Evolutionary conservation across 371 early-diverging fungal species (phyloP).

Genomic region (Zopfochytrium polystomum): DNA sequence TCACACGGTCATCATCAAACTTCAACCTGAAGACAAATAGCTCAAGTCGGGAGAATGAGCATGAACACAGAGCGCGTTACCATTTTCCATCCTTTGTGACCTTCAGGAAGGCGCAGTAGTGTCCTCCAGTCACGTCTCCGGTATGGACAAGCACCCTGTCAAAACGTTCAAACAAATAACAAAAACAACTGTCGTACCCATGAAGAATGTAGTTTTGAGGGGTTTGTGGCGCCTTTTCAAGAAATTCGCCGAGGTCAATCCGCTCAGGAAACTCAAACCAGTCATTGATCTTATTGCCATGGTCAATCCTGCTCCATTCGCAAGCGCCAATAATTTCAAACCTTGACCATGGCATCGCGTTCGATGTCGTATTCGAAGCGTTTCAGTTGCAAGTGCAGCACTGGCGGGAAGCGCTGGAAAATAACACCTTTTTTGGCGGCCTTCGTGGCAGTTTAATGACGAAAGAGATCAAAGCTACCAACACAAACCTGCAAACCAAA

Average conservation of each 20-base stretch:
- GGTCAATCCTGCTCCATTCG: no score
- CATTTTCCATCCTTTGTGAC: constrained; percentile 77
- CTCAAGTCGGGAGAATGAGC: neutral
- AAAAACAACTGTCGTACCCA: constrained; percentile 53
- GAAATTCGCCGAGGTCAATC: constrained; percentile 87
- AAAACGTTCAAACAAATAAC: neutral
- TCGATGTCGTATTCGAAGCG: constrained; percentile 96
- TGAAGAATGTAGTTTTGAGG: constrained; percentile 81
- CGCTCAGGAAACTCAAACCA: constrained; percentile 94
- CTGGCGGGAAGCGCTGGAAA: constrained; percentile 92
- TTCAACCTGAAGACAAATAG: constrained; percentile 55
- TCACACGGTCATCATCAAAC: constrained; percentile 98
- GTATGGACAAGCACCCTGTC: constrained; percentile 92
- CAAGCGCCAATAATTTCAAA: no score
- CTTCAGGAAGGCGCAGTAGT: constrained; percentile 92
- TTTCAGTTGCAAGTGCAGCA: constrained; percentile 96
- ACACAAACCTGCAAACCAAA: constrained; percentile 75
- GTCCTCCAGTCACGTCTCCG: constrained; percentile 95
- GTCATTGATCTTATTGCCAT: constrained; percentile 94
- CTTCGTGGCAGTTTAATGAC: constrained; percentile 5
- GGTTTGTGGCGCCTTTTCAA: constrained; percentile 57
- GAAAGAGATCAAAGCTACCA: constrained; percentile 5
- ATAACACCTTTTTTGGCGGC: constrained; percentile 96
- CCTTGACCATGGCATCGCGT: constrained; percentile 90
- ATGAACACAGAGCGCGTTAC: constrained; percentile 30